phyloP scores from a whole-genome alignment of 2,329 filamentous ascomycete species.

The Juglanconis oblonga region DNA sequence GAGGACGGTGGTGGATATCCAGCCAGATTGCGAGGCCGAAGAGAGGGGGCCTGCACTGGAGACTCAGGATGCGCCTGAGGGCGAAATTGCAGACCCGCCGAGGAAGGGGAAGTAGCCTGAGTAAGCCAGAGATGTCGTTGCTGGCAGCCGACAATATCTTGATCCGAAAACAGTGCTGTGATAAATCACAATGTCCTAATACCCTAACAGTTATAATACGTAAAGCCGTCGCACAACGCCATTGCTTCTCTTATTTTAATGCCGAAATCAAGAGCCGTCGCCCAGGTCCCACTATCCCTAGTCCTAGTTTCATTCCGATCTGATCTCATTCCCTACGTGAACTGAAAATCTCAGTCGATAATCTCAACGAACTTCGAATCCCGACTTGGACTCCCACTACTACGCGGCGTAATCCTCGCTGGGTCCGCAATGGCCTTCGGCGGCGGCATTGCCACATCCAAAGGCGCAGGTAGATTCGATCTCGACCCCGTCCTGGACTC shows the following conservation, averaged over 20 bases:
- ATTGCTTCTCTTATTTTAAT: not conserved
- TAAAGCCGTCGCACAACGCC: not conserved
- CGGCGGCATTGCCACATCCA: slow-evolving; percentile 13
- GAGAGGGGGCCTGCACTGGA: too few species aligned
- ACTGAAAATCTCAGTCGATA: slow-evolving; percentile 28
- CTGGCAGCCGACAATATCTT: too few species aligned
- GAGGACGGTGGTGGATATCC: not conserved
- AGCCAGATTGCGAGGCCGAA: too few species aligned
- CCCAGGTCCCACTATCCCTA: not conserved
- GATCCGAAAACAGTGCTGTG: too few species aligned
- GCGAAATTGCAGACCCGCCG: too few species aligned
- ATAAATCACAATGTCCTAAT: too few species aligned
- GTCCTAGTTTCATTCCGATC: not conserved
- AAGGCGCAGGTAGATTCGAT: not conserved
- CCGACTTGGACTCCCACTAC: slow-evolving; percentile 40
- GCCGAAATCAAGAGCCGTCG: not conserved
- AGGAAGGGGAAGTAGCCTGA: too few species aligned
- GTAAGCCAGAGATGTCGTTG: too few species aligned
- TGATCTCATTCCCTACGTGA: not conserved
- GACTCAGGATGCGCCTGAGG: too few species aligned
- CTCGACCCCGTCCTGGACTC: not conserved
- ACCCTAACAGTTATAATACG: not conserved
- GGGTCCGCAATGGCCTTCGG: slow-evolving; percentile 24
- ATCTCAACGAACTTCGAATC: slow-evolving; percentile 51
- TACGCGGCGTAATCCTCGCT: slow-evolving; percentile 15